Evolutionary conservation across 768 basidiomycete genomes (phyloP).

Genomic region (Trametes punicea): DNA sequence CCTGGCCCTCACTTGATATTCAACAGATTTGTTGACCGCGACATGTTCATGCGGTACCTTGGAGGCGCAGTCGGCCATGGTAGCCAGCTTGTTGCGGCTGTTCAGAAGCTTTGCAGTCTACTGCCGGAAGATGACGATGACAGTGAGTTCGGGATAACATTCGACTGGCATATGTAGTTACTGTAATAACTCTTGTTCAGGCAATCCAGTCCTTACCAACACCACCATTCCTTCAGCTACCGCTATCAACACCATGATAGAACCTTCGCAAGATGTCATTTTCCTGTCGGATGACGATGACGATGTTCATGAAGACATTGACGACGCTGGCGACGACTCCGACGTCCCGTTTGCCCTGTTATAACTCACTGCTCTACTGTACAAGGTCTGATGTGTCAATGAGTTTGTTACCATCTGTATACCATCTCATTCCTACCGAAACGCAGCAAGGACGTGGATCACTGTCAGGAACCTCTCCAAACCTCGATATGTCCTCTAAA

Average conservation of each 20-base stretch:
- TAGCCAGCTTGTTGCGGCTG: background rate
- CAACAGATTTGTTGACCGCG: conserved; percentile 31
- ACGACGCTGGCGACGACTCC: background rate
- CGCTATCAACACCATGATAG: background rate
- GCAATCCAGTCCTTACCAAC: too few species aligned
- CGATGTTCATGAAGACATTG: background rate
- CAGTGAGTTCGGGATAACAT: too few species aligned
- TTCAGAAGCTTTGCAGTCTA: background rate
- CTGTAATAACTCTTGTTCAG: too few species aligned
- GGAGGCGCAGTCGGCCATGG: conserved; percentile 27
- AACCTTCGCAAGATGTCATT: background rate
- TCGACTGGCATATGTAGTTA: too few species aligned
- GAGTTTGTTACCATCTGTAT: background rate
- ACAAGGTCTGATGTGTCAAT: background rate
- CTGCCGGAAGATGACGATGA: too few species aligned
- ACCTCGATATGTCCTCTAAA: too few species aligned
- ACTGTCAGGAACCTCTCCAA: too few species aligned
- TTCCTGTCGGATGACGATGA: background rate
- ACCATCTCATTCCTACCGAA: background rate
- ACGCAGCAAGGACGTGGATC: too few species aligned
- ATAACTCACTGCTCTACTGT: background rate
- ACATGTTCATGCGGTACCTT: conserved; percentile 26
- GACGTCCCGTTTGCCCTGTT: background rate
- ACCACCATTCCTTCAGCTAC: too few species aligned
- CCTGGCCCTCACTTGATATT: too few species aligned